These are phyloP conservation scores for Scytalidium lignicola DNA, from an alignment of 2,329 filamentous ascomycete genomes.

Conservation along the genomic window DNA sequence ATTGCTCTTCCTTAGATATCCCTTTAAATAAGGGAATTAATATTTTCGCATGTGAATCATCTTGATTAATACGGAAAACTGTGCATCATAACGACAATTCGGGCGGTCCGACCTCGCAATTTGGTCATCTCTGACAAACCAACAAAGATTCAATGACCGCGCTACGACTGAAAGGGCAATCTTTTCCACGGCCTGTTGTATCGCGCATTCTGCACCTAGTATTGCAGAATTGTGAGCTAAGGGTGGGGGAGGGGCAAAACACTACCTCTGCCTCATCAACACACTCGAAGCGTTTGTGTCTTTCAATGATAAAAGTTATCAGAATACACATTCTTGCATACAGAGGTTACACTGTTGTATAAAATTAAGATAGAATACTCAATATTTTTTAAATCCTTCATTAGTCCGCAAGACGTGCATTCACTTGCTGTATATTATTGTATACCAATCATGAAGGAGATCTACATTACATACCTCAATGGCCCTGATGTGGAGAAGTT, in stretches of 20 bases:
- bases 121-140: no score
- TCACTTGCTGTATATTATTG: no score
- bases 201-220: background rate
- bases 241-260: background rate
- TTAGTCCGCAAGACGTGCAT: no score
- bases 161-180: background rate
- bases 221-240: background rate
- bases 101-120: no score
- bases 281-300: background rate
- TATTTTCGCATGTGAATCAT: no score
- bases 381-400: no score
- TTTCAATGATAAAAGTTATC: background rate
- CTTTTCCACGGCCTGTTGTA: background rate
- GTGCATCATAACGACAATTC: no score
- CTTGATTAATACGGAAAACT: no score
- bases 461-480: slow-evolving; percentile 1
- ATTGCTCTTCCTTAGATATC: no score
- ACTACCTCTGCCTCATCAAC: background rate
- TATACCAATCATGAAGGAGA: background rate
- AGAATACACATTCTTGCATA: background rate
- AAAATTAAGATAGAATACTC: no score
- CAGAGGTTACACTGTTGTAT: no score
- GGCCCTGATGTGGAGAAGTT: background rate
- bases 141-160: background rate
- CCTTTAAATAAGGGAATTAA: no score